These are phyloP conservation scores for Paramecium octaurelia DNA, from an alignment of 73 alveolate species.

Conservation along the genomic window DNA sequence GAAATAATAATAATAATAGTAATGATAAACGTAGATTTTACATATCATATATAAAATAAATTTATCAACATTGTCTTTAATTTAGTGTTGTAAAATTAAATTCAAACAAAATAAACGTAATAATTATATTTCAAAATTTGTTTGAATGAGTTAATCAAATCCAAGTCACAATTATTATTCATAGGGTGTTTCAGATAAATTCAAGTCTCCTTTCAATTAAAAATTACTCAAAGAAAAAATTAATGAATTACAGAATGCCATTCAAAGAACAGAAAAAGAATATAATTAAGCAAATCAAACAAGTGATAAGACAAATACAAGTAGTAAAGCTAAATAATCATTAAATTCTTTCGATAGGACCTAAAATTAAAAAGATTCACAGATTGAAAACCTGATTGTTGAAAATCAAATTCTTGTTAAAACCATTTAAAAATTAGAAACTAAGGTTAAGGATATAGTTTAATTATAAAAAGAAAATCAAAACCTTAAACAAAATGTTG, in stretches of 20 bases:
- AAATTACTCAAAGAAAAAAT: neutral
- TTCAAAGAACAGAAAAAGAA: neutral
- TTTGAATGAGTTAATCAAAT: neutral
- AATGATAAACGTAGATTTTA: neutral
- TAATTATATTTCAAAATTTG: neutral
- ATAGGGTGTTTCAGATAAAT: neutral
- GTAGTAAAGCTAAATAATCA: neutral
- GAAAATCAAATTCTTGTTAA: neutral
- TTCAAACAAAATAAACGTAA: neutral
- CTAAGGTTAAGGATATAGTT: neutral
- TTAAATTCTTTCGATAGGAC: neutral
- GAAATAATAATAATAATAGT: constrained; percentile 16
- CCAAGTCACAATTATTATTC: neutral
- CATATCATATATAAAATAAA: neutral
- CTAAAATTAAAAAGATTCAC: neutral
- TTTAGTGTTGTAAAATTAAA: neutral
- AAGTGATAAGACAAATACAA: neutral
- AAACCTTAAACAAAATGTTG: neutral
- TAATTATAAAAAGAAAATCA: neutral
- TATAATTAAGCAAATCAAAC: neutral
- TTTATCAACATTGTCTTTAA: neutral
- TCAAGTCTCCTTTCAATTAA: neutral
- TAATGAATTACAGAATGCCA: neutral
- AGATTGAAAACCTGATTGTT: neutral
- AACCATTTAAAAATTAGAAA: neutral